Conservation (phyloP, 1,284 basidiomycete species). For the Trametes pubescens region DNA sequence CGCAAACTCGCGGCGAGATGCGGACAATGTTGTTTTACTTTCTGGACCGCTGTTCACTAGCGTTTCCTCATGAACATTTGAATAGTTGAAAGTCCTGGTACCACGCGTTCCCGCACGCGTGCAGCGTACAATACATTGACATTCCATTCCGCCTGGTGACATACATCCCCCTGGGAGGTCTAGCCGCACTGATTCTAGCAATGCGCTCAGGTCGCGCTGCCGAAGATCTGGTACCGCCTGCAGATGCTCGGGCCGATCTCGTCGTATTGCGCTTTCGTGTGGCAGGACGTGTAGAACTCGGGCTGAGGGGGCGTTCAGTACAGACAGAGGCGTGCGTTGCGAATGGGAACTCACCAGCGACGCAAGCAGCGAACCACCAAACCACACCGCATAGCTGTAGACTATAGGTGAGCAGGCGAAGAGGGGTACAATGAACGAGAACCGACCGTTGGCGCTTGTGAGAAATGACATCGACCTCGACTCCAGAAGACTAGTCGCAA, state of each 20-base stretch:
- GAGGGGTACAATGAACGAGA: not conserved
- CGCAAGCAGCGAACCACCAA: slow-evolving; percentile 94
- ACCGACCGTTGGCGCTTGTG: slow-evolving; percentile 95
- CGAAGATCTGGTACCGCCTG: slow-evolving; percentile 94
- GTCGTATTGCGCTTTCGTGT: slow-evolving; percentile 97
- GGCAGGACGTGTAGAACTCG: slow-evolving; percentile 97
- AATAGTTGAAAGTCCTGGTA: not conserved
- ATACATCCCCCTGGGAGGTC: slow-evolving; percentile 22
- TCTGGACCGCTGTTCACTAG: not conserved
- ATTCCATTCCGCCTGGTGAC: slow-evolving; percentile 28
- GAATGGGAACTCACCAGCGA: slow-evolving; percentile 72
- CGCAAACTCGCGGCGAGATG: no score
- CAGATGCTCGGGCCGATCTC: slow-evolving; percentile 97
- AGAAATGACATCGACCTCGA: slow-evolving; percentile 97
- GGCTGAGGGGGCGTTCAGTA: slow-evolving; percentile 61
- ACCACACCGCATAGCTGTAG: slow-evolving; percentile 95
- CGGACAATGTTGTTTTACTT: no score
- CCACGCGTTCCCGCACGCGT: slow-evolving; percentile 1
- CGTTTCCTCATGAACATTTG: not conserved
- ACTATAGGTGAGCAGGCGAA: not conserved
- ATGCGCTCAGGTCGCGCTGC: slow-evolving; percentile 76
- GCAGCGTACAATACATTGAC: slow-evolving; percentile 32
- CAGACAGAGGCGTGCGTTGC: slow-evolving; percentile 28
- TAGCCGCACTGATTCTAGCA: not conserved
- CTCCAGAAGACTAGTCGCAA: slow-evolving; percentile 81